Evolutionary conservation across 2,329 filamentous ascomycete species (phyloP).

Genomic region (Thyridium curvatum): DNA sequence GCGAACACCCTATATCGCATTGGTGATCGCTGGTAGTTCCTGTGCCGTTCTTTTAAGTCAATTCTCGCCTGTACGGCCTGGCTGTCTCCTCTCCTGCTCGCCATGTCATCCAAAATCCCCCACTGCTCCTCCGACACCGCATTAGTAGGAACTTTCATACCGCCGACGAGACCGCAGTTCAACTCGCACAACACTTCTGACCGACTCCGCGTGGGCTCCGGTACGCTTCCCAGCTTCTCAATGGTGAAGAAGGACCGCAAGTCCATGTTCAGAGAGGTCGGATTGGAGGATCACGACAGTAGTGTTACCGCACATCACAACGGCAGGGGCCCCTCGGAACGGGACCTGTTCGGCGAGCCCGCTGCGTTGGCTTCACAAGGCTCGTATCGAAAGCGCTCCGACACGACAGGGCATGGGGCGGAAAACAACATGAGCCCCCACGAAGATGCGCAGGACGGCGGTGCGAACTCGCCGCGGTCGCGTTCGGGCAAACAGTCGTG

Average conservation of each 20-base stretch:
- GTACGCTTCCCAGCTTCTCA: constrained; percentile 28
- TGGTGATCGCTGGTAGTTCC: too few species aligned
- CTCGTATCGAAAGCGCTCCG: constrained; percentile 1
- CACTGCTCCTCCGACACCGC: constrained; percentile 12
- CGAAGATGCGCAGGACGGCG: constrained; percentile 8
- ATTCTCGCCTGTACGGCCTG: too few species aligned
- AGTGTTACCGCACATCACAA: constrained; percentile 3
- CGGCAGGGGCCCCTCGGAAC: constrained; percentile 17
- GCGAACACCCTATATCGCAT: too few species aligned
- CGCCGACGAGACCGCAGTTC: constrained; percentile 35
- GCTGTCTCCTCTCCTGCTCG: too few species aligned
- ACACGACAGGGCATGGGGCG: constrained; percentile 2
- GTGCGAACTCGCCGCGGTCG: constrained; percentile 14
- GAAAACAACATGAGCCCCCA: constrained; percentile 16
- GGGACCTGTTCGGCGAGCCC: constrained; percentile 20
- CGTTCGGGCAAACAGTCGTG: constrained; percentile 23
- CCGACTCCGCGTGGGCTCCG: constrained; percentile 42
- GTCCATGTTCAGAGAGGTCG: constrained; percentile 47
- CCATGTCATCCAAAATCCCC: constrained; percentile 10
- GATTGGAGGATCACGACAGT: constrained; percentile 27
- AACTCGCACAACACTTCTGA: constrained; percentile 45
- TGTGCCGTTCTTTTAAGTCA: too few species aligned
- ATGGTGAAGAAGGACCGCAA: constrained; percentile 40
- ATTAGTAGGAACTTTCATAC: constrained; percentile 4
- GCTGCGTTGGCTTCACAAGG: constrained; percentile 16